Evolutionary conservation across 768 basidiomycete genomes (phyloP).

Genomic region (Boletus bicolor): DNA sequence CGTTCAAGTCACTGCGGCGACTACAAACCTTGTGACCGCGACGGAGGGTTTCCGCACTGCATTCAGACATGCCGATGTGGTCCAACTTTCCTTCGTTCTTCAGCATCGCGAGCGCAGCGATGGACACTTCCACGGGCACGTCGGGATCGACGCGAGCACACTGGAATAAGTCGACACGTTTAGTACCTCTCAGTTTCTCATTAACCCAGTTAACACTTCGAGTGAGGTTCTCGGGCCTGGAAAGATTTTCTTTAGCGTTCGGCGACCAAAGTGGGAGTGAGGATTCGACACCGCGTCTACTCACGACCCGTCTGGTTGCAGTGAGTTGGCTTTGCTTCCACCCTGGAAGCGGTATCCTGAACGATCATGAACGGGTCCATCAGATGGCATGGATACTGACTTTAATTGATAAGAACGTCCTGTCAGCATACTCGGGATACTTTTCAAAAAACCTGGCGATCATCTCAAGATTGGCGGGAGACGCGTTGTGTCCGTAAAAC

Average conservation of each 20-base stretch:
- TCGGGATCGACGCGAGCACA: conserved; percentile 46
- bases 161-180: conserved; percentile 61
- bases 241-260: too few species aligned
- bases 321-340: background rate
- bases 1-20: background rate
- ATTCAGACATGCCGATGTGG: conserved; percentile 60
- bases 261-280: too few species aligned
- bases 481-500: conserved; percentile 51
- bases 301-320: conserved; percentile 29
- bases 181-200: conserved; percentile 45
- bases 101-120: conserved; percentile 42
- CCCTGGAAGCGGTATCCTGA: conserved; percentile 12
- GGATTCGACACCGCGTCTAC: conserved; percentile 5
- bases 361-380: too few species aligned
- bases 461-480: conserved; percentile 46
- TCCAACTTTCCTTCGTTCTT: conserved; percentile 33
- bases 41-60: conserved; percentile 46
- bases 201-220: conserved; percentile 45
- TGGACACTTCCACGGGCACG: conserved; percentile 44
- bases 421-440: conserved; percentile 35
- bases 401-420: conserved; percentile 36
- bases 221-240: conserved; percentile 33
- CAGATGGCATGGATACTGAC: background rate
- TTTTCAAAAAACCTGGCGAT: conserved; percentile 46
- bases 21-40: conserved; percentile 26